Evolutionary conservation across 2,329 filamentous ascomycete species (phyloP).

Genomic region (Pestalotiopsis sp.): DNA sequence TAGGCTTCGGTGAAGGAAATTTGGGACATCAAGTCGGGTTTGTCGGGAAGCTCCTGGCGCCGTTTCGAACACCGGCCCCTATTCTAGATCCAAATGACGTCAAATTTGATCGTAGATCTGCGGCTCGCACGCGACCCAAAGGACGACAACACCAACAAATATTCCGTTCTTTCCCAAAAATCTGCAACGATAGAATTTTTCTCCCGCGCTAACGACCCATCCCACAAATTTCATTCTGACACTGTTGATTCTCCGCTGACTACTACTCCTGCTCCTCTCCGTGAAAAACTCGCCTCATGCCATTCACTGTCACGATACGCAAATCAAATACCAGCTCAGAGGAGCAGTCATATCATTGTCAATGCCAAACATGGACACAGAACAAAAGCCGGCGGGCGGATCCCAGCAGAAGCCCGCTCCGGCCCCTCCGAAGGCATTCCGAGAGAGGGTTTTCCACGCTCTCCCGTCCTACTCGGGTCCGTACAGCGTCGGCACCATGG

Average conservation of each 20-base stretch:
- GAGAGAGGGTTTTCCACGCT: constrained; percentile 42
- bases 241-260: not conserved
- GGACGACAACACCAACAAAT: not conserved
- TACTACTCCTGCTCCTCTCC: not conserved
- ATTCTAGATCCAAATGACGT: constrained; percentile 5
- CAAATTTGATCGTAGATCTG: not conserved
- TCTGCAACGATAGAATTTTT: not conserved
- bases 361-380: not conserved
- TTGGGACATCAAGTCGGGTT: not conserved
- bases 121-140: not conserved
- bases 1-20: not conserved
- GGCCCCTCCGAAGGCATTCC: constrained; percentile 23
- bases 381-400: not conserved
- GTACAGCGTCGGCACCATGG: constrained; percentile 69
- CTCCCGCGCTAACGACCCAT: not conserved
- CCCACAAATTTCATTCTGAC: not conserved
- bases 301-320: not conserved
- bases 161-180: not conserved
- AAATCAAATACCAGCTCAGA: not conserved
- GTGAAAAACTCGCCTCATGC: not conserved
- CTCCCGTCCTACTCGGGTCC: constrained; percentile 67
- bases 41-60: not conserved
- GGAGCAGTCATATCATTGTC: not conserved
- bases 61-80: not conserved
- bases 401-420: constrained; percentile 2